Percentiles rank a stretch among this genome's conserved stretches.
phyloP scores from a whole-genome alignment of 2,329 filamentous ascomycete species.

The Diplocarpon rosae region DNA sequence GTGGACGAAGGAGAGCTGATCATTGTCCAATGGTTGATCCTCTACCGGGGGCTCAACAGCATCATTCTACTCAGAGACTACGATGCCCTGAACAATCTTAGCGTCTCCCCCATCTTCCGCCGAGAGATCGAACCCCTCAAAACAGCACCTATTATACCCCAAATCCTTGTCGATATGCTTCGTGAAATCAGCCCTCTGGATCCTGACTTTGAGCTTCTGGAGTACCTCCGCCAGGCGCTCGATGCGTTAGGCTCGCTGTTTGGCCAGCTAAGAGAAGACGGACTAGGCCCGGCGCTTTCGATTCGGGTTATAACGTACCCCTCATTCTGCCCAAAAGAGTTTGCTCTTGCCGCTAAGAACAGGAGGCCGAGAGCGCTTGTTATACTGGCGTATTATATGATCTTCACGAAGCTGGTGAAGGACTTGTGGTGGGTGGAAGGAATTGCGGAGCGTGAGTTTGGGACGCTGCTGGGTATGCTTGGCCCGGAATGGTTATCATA shows the following conservation, averaged over 20 bases:
- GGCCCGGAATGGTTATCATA: conserved; percentile 9
- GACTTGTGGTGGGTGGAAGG: conserved; percentile 16
- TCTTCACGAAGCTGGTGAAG: conserved; percentile 13
- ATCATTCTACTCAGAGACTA: conserved; percentile 11
- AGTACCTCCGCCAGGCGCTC: conserved; percentile 18
- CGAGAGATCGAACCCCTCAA: conserved; percentile 15
- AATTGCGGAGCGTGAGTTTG: conserved; percentile 13
- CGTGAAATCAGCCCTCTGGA: conserved; percentile 15
- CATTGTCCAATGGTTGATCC: conserved; percentile 19
- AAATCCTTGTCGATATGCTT: conserved; percentile 18
- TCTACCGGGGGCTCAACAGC: conserved; percentile 18
- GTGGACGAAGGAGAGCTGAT: conserved; percentile 15
- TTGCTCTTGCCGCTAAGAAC: conserved; percentile 8
- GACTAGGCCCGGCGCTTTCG: conserved; percentile 12
- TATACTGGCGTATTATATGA: conserved; percentile 15
- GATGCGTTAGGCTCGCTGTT: conserved; percentile 22
- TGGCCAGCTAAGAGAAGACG: conserved; percentile 20
- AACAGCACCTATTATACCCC: conserved; percentile 16
- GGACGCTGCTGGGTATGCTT: conserved; percentile 6
- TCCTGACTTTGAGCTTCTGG: conserved; percentile 18
- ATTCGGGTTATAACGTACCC: conserved; percentile 21
- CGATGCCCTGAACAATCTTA: conserved; percentile 1
- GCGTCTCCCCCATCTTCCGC: conserved; percentile 18
- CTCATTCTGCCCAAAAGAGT: conserved; percentile 13
- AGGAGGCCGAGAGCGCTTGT: conserved; percentile 13